Percentiles rank a stretch among this genome's conserved stretches.
Evolutionary conservation across 805 yeast species (phyloP).

Genomic region (Teunomyces pallodes): DNA sequence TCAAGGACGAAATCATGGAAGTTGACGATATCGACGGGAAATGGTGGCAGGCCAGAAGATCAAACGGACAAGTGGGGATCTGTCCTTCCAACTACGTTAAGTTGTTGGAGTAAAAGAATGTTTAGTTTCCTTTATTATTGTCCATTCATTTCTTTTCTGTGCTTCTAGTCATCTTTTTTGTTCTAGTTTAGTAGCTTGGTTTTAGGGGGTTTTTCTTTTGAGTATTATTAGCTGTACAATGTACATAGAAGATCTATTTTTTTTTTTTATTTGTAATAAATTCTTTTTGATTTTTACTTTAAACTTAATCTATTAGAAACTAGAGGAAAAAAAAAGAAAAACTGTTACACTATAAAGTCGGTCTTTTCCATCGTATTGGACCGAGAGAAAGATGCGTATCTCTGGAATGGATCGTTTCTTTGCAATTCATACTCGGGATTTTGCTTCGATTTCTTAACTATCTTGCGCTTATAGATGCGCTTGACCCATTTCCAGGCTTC

Average conservation of each 20-base stretch:
- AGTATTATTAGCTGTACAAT: constrained; percentile 1
- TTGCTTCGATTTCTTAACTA: constrained; percentile 31
- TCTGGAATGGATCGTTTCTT: constrained; percentile 59
- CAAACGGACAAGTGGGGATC: constrained; percentile 90
- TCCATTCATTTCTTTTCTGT: neutral
- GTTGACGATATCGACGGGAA: constrained; percentile 92
- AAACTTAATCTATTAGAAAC: neutral
- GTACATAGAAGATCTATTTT: neutral
- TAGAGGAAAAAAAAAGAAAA: neutral
- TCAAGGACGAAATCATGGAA: constrained; percentile 85
- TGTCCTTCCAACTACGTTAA: constrained; percentile 95
- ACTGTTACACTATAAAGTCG: constrained; percentile 3
- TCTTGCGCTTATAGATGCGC: constrained; percentile 49
- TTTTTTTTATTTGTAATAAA: neutral
- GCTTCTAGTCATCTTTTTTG: neutral
- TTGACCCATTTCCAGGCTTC: constrained; percentile 70
- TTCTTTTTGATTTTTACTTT: neutral
- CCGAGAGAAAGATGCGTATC: constrained; percentile 58
- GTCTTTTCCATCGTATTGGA: constrained; percentile 40
- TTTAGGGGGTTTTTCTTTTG: neutral
- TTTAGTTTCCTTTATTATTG: neutral
- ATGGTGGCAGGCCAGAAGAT: constrained; percentile 97
- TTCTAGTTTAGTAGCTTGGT: neutral
- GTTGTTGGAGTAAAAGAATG: constrained; percentile 43
- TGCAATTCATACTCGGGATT: constrained; percentile 67